Base-by-base conservation (phyloP, 73 alveolate species). In the Effrenium voratum region DNA sequence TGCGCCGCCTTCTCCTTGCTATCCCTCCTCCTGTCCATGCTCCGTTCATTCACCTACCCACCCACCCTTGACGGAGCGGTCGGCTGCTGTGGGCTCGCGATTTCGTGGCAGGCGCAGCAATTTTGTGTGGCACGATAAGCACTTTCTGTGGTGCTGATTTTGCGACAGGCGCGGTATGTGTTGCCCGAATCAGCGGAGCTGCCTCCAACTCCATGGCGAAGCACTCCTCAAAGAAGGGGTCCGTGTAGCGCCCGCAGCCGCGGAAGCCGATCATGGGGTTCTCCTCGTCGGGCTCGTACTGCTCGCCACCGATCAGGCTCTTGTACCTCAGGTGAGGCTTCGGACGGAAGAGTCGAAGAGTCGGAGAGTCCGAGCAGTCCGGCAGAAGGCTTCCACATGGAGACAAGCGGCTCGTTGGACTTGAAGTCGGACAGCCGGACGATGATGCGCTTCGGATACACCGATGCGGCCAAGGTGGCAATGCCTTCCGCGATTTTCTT, bases 401-500 rank as follows among this genome's bases (percentile, higher is more conserved):
- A 38, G 77, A 63, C 77, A 30, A 16, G 92, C 24, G 43, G 49
- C 97, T 90, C 97, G 49, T 93, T 93, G 93, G 99, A 80, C 55
- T 93, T 93, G 99, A 93, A 93, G 63, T 93, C 99, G 34, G 99
- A 93, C 87, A 93, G 57, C 46, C 99, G 93, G 63, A 93, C 99
- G 60, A 93, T 93, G 99, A 93, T 82, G 57, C 86, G 80, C 93
- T 93, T 93, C 86, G 99, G 99, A 66, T 93, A 93, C 87, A 93
- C 93, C 22, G 99, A 79, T 43, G 93, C 83, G 5, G 94, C 99
- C 70, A 93, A 43, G 81, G 94, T 93, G 41, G 99, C 99, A 26
- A 93, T 85, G 16, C 99, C 99, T 73, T 93, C 93, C 12, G 99
- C 93, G 28, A 93, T 80, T 85, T 93, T 93, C 82, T 79, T 57